Conservation (phyloP, 2,329 filamentous ascomycete species). For the Claviceps lovelessii region DNA sequence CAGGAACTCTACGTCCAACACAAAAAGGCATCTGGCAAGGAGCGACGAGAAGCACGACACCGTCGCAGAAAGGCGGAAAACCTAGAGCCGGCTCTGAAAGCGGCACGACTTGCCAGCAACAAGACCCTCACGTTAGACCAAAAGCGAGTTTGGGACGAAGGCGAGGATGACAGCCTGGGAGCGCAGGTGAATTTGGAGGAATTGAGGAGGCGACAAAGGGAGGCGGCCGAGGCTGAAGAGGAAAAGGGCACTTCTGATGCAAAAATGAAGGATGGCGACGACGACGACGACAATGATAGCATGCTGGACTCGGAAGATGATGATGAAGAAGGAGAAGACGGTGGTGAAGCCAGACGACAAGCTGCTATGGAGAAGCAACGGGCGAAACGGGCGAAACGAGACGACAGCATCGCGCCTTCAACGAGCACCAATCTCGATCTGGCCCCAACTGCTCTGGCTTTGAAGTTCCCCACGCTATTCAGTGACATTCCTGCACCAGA, state of each 20-base stretch:
- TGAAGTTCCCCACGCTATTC: slow-evolving; percentile 50
- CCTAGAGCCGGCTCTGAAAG: slow-evolving; percentile 62
- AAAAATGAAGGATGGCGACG: slow-evolving; percentile 25
- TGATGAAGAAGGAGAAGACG: slow-evolving; percentile 36
- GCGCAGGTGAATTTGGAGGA: slow-evolving; percentile 44
- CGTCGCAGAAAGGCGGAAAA: slow-evolving; percentile 72
- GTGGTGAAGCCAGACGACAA: slow-evolving; percentile 32
- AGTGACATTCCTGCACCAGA: slow-evolving; percentile 40
- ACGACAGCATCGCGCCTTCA: slow-evolving; percentile 40
- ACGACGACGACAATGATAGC: slow-evolving; percentile 54
- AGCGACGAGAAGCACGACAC: slow-evolving; percentile 63
- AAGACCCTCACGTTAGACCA: slow-evolving; percentile 68
- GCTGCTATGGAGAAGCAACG: slow-evolving; percentile 28
- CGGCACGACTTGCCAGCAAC: slow-evolving; percentile 61
- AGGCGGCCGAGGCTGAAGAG: slow-evolving; percentile 37
- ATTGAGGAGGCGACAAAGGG: slow-evolving; percentile 41
- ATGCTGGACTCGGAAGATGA: slow-evolving; percentile 59
- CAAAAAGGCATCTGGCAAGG: slow-evolving; percentile 62
- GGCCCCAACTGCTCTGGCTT: slow-evolving; percentile 43
- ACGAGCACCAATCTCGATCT: slow-evolving; percentile 51
- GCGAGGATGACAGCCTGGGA: slow-evolving; percentile 45
- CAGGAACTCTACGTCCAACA: slow-evolving; percentile 64
- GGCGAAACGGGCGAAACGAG: slow-evolving; percentile 29
- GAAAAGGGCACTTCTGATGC: slow-evolving; percentile 30
- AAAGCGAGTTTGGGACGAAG: slow-evolving; percentile 82